Evolutionary conservation across 176 grass and related monocot species (phyloP).

Genomic region (Aegilops speltoides): DNA sequence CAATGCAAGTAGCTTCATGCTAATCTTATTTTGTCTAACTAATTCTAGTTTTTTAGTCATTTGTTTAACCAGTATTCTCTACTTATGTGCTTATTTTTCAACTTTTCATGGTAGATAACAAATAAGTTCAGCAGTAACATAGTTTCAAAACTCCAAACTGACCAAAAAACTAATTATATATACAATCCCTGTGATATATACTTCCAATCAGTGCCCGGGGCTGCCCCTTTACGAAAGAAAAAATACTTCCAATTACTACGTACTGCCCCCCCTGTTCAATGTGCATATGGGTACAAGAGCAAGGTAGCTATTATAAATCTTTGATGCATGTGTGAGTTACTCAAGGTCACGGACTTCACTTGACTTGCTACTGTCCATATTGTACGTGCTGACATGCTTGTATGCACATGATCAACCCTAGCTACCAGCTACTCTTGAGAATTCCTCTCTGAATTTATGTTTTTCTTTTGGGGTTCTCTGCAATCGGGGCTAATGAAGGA

Average conservation of each 20-base stretch:
- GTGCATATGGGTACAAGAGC: neutral
- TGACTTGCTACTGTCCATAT: neutral
- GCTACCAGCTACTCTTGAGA: conserved; percentile 2
- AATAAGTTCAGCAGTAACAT: neutral
- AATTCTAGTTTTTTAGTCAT: neutral
- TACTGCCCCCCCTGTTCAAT: neutral
- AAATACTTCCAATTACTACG: no score
- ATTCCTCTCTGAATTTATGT: conserved; percentile 1
- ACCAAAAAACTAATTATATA: no score
- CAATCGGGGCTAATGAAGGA: neutral
- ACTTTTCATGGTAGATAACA: neutral
- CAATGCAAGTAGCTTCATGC: neutral
- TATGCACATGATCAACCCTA: conserved; percentile 16
- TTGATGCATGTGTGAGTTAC: conserved; percentile 1
- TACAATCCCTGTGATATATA: no score
- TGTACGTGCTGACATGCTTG: conserved; percentile 3
- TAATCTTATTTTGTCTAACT: neutral
- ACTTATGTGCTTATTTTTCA: neutral
- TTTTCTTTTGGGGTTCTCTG: neutral
- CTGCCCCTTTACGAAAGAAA: no score
- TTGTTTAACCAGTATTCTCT: neutral
- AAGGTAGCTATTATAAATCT: neutral
- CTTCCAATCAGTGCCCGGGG: no score
- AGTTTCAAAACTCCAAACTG: neutral
- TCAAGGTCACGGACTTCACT: conserved; percentile 36